Conservation (phyloP, 441 rosid genomes). For the Manihot esculenta region DNA sequence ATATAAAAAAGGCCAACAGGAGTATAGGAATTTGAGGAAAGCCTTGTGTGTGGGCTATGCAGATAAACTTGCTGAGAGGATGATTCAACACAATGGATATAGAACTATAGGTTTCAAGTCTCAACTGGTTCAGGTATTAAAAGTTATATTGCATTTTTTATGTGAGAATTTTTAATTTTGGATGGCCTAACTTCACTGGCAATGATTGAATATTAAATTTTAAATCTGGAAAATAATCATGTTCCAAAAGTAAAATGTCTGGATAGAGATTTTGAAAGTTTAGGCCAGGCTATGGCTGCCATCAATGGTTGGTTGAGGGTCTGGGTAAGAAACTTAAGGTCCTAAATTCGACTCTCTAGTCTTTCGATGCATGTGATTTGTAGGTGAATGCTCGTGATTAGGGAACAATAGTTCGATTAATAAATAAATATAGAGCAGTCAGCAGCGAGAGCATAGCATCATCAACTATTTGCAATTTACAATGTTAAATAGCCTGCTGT, state of each 20-base stretch:
- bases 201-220: neutral
- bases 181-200: neutral
- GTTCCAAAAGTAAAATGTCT: neutral
- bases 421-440: neutral
- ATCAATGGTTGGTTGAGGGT: neutral
- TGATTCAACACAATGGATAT: constrained; percentile 91
- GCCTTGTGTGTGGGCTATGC: constrained; percentile 87
- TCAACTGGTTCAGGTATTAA: constrained; percentile 81
- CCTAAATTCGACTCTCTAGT: neutral
- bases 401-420: neutral
- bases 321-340: neutral
- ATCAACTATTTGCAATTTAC: neutral
- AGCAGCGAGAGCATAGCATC: neutral
- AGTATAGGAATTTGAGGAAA: constrained; percentile 74
- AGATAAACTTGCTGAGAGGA: constrained; percentile 85
- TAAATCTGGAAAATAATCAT: neutral
- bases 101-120: constrained; percentile 75
- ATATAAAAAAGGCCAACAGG: constrained; percentile 44
- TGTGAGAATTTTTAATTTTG: neutral
- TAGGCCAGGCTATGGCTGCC: neutral
- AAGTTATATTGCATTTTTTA: neutral
- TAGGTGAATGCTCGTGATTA: neutral
- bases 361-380: neutral
- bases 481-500: neutral
- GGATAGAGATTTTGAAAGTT: neutral